Base-by-base conservation (phyloP, 2,329 filamentous ascomycete species). In the Colletotrichum ledebouriae region DNA sequence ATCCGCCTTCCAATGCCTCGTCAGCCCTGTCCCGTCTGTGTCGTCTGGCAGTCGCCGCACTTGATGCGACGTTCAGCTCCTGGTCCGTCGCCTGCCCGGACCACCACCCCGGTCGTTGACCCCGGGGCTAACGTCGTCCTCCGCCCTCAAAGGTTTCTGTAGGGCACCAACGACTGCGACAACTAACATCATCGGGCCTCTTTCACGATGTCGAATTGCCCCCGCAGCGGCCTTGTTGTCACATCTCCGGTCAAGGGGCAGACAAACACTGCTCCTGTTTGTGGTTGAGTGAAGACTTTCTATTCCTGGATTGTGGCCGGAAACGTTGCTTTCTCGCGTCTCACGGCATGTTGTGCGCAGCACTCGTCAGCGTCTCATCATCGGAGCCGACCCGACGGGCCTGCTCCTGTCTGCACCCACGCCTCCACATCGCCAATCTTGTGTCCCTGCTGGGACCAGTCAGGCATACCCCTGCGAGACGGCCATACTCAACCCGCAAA, bases 351-450 rank as follows among this genome's bases (percentile, higher is more conserved):
- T 22, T 37, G 39, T 22, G 25, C 59, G 44, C 44, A 67, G 6
- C 33, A 55, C 44, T 58, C 46, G 64, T 41, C 59, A 64, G 29
- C 61, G 47, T 65, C 41, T 37, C 55, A 25, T 59, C 52, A 41
- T 68, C 65, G 61, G 61, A 68, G 61, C 65, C 61, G 55, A 68
- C 47, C 53, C 55, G 41, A 65, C 60, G 55, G 61, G 59, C 25
- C 49, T 49, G 46, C 34, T 17, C 53, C 20, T 29, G 15, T 46
- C 39, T 68, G 61, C 49, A 39, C 46, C 20, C 53, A 53, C 58
- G 44, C 59, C 63, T 67, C 59, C n/a, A 25, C 37, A 11, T 33
- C 59, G 52, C 46, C 25, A 57, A 56, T 57, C 22, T 39, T 41
- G 25, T n/a, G 50, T 47, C 17, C 46, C 10, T 22, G 33, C 13